phyloP scores from a whole-genome alignment of 1,284 basidiomycete genomes.

The Neonothopanus nambi region DNA sequence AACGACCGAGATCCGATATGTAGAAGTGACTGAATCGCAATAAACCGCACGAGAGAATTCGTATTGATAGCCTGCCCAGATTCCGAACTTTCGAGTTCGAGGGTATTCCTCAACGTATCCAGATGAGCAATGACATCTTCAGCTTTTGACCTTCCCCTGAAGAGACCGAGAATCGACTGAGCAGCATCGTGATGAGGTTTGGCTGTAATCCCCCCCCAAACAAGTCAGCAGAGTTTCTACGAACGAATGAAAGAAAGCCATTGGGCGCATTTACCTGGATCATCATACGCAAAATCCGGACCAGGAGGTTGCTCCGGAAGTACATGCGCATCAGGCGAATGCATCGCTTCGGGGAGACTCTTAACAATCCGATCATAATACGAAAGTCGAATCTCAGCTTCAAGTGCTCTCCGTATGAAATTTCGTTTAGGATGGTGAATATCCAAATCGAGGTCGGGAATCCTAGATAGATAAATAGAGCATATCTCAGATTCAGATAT shows the following conservation, averaged over 20 bases:
- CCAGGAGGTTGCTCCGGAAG: conserved; percentile 79
- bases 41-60: conserved; percentile 69
- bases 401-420: conserved; percentile 87
- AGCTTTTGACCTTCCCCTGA: conserved; percentile 76
- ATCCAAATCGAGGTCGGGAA: conserved; percentile 78
- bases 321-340: conserved; percentile 60
- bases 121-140: conserved; percentile 82
- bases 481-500: background rate
- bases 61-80: conserved; percentile 51
- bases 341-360: conserved; percentile 85
- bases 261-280: conserved; percentile 51
- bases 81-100: conserved; percentile 63
- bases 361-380: conserved; percentile 94
- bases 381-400: conserved; percentile 88
- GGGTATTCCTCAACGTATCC: conserved; percentile 63
- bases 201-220: conserved; percentile 51
- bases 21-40: conserved; percentile 88
- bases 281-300: conserved; percentile 84
- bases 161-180: conserved; percentile 75
- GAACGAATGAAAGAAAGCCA: background rate
- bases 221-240: conserved; percentile 2
- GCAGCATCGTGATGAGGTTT: conserved; percentile 82
- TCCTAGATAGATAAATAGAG: conserved; percentile 50
- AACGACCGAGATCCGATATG: conserved; percentile 94
- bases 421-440: conserved; percentile 81